phyloP scores from a whole-genome alignment of 108 stramenopile species.

The Pseudonitzschia pungens region DNA sequence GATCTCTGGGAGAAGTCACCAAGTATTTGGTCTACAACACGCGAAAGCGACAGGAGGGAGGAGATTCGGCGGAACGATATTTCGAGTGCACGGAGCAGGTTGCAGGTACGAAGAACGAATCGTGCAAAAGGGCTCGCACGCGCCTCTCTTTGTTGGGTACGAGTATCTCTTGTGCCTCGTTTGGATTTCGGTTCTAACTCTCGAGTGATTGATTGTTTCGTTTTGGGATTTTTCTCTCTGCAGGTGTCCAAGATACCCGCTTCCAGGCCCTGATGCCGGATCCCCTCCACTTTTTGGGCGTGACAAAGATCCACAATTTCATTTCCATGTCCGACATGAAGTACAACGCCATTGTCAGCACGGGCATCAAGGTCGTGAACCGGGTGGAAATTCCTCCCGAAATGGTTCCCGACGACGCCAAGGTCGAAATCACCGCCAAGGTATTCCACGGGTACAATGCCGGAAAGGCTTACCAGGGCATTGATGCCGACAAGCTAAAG shows the following conservation, averaged over 20 bases:
- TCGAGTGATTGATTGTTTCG: no score
- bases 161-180: no score
- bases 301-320: constrained; percentile 96
- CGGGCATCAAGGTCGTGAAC: constrained; percentile 97
- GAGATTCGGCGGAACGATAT: constrained; percentile 94
- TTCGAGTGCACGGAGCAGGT: constrained; percentile 98
- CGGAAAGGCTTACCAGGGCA: constrained; percentile 84
- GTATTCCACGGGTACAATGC: constrained; percentile 98
- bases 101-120: constrained; percentile 47
- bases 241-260: constrained; percentile 92
- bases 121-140: no score
- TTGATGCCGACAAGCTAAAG: constrained; percentile 85
- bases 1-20: constrained; percentile 95
- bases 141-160: no score
- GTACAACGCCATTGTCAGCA: constrained; percentile 95
- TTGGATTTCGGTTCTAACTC: no score
- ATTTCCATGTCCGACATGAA: constrained; percentile 99
- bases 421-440: constrained; percentile 99
- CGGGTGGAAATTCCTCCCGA: constrained; percentile 97
- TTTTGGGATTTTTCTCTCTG: background rate
- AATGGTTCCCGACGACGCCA: constrained; percentile 96
- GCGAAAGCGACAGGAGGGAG: constrained; percentile 96
- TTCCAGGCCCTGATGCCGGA: constrained; percentile 99
- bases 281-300: constrained; percentile 93
- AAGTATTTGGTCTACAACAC: constrained; percentile 99